Evolutionary conservation across 441 rosid genomes (phyloP), one percentile per base, ranked within the genome.

Genomic region (Biscutella laevigata): DNA sequence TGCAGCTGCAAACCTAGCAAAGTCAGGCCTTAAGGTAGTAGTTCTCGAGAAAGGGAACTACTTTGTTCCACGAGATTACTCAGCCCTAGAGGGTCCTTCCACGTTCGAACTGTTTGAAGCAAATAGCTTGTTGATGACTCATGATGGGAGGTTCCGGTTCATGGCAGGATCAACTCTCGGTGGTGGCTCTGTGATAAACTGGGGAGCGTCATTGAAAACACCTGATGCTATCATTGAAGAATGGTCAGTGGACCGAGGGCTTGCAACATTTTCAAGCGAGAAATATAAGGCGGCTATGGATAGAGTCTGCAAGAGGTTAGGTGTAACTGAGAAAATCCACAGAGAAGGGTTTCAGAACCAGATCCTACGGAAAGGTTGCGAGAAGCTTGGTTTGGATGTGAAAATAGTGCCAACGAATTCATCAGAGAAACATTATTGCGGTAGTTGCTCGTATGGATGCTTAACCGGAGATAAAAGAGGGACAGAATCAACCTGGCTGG

Each of bases 41-140:
- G 83, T 88, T 38, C 69, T 88, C 5, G 96, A 88, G 75, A 88
- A 88, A 74, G 95, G 89, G 21, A 81, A 83, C 72, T 88, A 88
- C 67, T 88, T 77, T 51, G 76, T 57, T 0, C 46, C 92, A 0
- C 52, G 57, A 57, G 89, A 85, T 56, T 83, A 83, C 63, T 69
- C 96, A 3, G 57, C 80, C 12, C 74, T 88, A 1, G 95, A 88
- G 71, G 88, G 80, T 2, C 96, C 96, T 37, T 83, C 96, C 14
- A 36, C 67, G 77, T 38, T 26, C 33, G 84, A 86, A 70, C 63
- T 83, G 32, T 83, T 77, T 8, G 94, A 88, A 61, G 35, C 60
- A 0, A 72, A 83, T 7, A 82, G 83, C n/a, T 10, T 78, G 9
- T 20, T 77, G 29, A 49, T 88, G 4, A 80, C 90, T 7, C 41